Conservation (phyloP, 495 filamentous ascomycete genomes). For the Aspergillus cristatus region DNA sequence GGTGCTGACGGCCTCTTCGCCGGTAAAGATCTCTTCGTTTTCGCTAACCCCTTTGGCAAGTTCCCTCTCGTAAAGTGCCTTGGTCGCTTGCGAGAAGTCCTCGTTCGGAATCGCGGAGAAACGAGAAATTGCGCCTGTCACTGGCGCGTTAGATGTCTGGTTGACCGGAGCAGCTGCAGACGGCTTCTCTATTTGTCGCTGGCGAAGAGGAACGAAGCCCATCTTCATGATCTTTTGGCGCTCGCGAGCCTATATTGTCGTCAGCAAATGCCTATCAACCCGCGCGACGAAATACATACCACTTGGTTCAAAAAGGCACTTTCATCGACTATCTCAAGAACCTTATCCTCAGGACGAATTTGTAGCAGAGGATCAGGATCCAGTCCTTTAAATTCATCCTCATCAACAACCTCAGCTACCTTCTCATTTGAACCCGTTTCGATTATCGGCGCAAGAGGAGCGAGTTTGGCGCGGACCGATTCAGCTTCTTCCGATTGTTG, state of each 20-base stretch:
- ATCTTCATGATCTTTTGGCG: constrained; percentile 56
- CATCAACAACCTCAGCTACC: constrained; percentile 2
- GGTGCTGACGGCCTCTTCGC: constrained; percentile 70
- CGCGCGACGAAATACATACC: constrained; percentile 21
- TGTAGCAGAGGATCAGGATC: constrained; percentile 69
- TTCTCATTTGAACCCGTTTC: constrained; percentile 3
- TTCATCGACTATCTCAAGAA: constrained; percentile 53
- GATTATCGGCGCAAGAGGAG: constrained; percentile 28
- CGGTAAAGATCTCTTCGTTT: constrained; percentile 92
- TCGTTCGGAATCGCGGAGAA: constrained; percentile 70
- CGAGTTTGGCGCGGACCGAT: constrained; percentile 47
- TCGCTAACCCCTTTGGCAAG: constrained; percentile 86
- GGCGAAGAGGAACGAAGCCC: constrained; percentile 59
- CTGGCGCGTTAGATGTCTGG: constrained; percentile 18
- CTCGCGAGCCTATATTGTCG: constrained; percentile 40
- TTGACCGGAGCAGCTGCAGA: constrained; percentile 24
- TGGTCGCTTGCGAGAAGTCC: constrained; percentile 87
- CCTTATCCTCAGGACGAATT: constrained; percentile 58
- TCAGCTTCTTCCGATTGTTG: constrained; percentile 66
- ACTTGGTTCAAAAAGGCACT: constrained; percentile 50
- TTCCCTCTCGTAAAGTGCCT: constrained; percentile 85
- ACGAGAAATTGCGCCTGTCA: constrained; percentile 47
- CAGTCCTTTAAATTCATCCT: constrained; percentile 27
- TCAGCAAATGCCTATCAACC: constrained; percentile 1
- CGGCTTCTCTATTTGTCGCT: constrained; percentile 40